Conservation (phyloP, 1,139 yeast species). For the Groenewaldozyma auringiensis region DNA sequence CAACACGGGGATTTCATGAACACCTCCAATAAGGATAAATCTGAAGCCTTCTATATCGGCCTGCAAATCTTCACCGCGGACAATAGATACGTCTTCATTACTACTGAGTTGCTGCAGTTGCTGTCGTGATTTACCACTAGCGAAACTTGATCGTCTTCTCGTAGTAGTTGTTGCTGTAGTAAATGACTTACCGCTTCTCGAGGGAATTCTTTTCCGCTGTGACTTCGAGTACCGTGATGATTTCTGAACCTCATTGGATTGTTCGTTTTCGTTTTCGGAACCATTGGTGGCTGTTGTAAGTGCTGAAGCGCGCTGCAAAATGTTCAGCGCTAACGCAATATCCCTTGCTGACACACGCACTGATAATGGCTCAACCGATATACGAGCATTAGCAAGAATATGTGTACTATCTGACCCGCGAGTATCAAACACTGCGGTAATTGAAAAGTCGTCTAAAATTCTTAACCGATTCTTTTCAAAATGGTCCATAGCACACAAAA, state of each 20-base stretch:
- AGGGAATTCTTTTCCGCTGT: neutral
- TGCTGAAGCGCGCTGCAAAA: conserved; percentile 64
- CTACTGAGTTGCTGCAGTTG: conserved; percentile 4
- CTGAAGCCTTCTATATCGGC: conserved; percentile 77
- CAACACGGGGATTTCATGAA: conserved; percentile 85
- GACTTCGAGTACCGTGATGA: conserved; percentile 16
- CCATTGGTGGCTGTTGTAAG: conserved; percentile 27
- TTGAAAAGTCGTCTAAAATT: conserved; percentile 81
- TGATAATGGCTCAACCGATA: conserved; percentile 72
- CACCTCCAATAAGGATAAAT: conserved; percentile 83
- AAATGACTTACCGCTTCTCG: conserved; percentile 1
- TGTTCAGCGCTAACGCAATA: conserved; percentile 67
- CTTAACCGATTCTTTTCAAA: conserved; percentile 55
- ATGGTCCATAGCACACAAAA: conserved; percentile 66
- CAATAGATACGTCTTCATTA: conserved; percentile 11
- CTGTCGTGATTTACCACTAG: neutral
- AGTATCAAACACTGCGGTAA: conserved; percentile 66
- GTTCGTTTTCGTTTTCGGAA: conserved; percentile 15
- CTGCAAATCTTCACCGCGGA: conserved; percentile 65
- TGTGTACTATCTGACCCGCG: conserved; percentile 55
- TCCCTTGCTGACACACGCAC: conserved; percentile 81
- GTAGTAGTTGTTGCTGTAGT: neutral
- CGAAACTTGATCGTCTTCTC: neutral
- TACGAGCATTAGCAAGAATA: conserved; percentile 54
- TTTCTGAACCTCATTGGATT: conserved; percentile 7